Evolutionary conservation across 176 grass and related monocot genomes (phyloP), one percentile per base, ranked within the genome.

Genomic region (Aechmea fasciata): DNA sequence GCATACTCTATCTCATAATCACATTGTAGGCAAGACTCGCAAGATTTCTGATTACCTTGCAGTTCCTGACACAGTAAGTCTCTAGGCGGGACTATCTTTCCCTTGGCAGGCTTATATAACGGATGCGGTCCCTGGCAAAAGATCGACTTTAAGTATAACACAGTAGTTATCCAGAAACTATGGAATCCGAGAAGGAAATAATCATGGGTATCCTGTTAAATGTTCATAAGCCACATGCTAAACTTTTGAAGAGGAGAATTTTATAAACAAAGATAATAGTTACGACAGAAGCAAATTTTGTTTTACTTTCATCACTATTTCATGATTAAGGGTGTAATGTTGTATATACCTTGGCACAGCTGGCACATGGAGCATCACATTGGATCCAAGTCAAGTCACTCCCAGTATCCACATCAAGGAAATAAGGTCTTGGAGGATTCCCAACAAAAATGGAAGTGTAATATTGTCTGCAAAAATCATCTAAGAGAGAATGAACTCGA

Each of bases 381-480:
- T 88, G 89, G 51, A 99, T 85, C 94, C 94, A 99, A 70, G 90
- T 85, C 19, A 87, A 52, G 41, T 84, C 84, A 19, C 87, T 99
- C 53, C 87, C 89, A 3, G 87, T 93, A 69, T 99, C 94, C n/a
- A 99, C 66, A 64, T 93, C 87, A 50, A 99, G 87, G 52, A 83
- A 99, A 69, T 90, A 93, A 73, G 84, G 77, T 63, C 75, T 87
- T 2, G 89, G 77, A 67, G 94, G 84, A 51, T 82, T 99, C 41
- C 94, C 94, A 41, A 99, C 79, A 47, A 74, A 78, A 51, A 99
- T 49, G 9, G 89, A 73, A 11, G 94, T 99, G 67, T 86, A 99
- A 41, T 99, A 99, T 18, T 76, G 82, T 79, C 94, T 99, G 94
- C 77, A 80, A 59, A 80, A 59, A 71, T 61, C 52, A 11, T 22